Evolutionary conservation across 139 green algal genomes (phyloP).

Genomic region (Coelastrella sp.): DNA sequence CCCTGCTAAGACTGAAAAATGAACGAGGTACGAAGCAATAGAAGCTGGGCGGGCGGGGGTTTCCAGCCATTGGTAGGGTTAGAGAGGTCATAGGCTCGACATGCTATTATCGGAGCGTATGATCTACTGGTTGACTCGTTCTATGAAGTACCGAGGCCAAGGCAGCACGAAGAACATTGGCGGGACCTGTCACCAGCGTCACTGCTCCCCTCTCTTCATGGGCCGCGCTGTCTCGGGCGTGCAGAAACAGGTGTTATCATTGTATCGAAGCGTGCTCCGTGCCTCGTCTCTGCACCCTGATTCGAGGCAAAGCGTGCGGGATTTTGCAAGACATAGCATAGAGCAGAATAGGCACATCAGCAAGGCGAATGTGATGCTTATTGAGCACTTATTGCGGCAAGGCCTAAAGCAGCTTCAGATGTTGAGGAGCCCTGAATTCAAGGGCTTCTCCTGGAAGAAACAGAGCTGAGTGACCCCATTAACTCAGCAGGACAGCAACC

Average conservation of each 20-base stretch:
- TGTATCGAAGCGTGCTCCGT: slow-evolving; percentile 25
- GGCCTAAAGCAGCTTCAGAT: slow-evolving; percentile 19
- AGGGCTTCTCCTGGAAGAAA: slow-evolving; percentile 14
- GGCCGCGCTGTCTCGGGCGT: neutral
- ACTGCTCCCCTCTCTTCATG: neutral
- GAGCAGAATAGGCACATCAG: neutral
- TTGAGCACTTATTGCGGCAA: slow-evolving; percentile 39
- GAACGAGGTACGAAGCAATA: too few species aligned
- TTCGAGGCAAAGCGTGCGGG: neutral
- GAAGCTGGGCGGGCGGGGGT: too few species aligned
- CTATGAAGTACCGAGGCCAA: too few species aligned
- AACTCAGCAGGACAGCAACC: too few species aligned
- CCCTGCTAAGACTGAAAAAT: too few species aligned
- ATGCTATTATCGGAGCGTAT: too few species aligned
- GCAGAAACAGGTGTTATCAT: slow-evolving; percentile 28
- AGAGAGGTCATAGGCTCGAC: too few species aligned
- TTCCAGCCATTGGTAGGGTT: too few species aligned
- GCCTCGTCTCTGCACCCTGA: neutral
- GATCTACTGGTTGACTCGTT: too few species aligned
- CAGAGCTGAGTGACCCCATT: too few species aligned
- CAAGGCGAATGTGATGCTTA: slow-evolving; percentile 13
- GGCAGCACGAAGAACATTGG: too few species aligned
- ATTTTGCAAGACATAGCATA: slow-evolving; percentile 9
- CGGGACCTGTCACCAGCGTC: too few species aligned
- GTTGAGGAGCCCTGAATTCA: neutral